Evolutionary conservation across 2,329 filamentous ascomycete genomes (phyloP).

Genomic region (Colletotrichum sp.): DNA sequence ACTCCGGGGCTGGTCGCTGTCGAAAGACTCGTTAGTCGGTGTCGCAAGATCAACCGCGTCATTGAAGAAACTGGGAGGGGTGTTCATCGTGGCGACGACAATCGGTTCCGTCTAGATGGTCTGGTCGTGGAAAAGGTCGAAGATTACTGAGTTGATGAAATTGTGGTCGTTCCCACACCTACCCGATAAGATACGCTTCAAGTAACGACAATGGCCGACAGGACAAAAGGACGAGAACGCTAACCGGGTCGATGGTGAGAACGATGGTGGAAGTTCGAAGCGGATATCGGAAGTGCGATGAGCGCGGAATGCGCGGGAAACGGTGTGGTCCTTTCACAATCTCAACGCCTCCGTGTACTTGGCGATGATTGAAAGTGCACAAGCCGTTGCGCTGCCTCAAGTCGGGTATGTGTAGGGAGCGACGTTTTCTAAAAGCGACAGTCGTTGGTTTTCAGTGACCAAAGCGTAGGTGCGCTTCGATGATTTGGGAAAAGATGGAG

Average conservation of each 20-base stretch:
- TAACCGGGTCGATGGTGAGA: background rate
- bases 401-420: background rate
- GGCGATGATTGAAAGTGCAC: background rate
- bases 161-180: background rate
- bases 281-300: background rate
- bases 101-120: background rate
- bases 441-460: background rate
- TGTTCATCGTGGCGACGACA: slow-evolving; percentile 13
- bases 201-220: background rate
- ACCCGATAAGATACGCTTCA: background rate
- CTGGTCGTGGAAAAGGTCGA: background rate
- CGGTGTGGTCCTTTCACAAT: background rate
- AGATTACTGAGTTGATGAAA: background rate
- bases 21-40: slow-evolving; percentile 17
- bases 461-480: background rate
- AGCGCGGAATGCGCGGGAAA: background rate
- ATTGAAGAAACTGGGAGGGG: slow-evolving; percentile 20
- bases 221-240: background rate
- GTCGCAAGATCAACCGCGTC: slow-evolving; percentile 20
- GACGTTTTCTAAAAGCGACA: background rate
- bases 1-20: slow-evolving; percentile 17
- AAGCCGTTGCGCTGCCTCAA: background rate
- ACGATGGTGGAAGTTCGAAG: background rate
- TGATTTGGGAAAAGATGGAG: background rate
- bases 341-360: slow-evolving; percentile 15